Evolutionary conservation across 2,329 filamentous ascomycete genomes (phyloP), one percentile per base, ranked within the genome.

Genomic region (Claviceps pazoutovae): DNA sequence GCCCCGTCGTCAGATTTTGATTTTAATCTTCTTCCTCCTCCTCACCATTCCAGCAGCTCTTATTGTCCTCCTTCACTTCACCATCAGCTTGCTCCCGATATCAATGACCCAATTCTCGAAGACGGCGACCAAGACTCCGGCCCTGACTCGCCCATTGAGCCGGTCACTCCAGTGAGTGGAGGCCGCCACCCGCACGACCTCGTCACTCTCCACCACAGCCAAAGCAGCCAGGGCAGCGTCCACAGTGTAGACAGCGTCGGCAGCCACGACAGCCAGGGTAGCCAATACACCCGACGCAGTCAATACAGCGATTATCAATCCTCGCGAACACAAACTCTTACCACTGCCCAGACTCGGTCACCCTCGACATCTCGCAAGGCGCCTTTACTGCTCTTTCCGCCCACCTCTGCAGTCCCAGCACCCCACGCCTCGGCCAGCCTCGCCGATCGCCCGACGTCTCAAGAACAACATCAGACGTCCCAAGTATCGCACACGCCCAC

Each of bases 101-200:
- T 78, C 9, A 66, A 70, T 56, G 71, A 68, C 55, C 71, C 76
- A 51, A 80, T 81, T 55, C 70, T 73, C 49, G 66, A 68, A 56
- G 78, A 81, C 66, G 73, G 73, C 62, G 77, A 77, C 65, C 79
- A 54, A 37, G 53, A 82, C 61, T 80, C 78, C 8, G 74, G 76
- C 56, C 80, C 74, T 63, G 79, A 82, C 59, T 74, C 73, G 23
- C 68, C 71, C 51, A 75, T 76, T 66, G 80, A 83, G 57, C 80
- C 80, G 45, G 70, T 79, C 53, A 83, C 80, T 21, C 80, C 80
- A 47, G 74, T 79, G 54, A 82, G 79, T 58, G 72, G 79, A 58
- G 72, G 74, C 55, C 73, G 68, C 49, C 64, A 76, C 59, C 79
- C 78, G 46, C 73, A 74, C 53, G 75, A 79, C 56, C 79, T 80